Percentiles rank a stretch among this genome's conserved stretches.
Conservation (phyloP, 352 stramenopile genomes). For the Globisporangium barbulae region DNA sequence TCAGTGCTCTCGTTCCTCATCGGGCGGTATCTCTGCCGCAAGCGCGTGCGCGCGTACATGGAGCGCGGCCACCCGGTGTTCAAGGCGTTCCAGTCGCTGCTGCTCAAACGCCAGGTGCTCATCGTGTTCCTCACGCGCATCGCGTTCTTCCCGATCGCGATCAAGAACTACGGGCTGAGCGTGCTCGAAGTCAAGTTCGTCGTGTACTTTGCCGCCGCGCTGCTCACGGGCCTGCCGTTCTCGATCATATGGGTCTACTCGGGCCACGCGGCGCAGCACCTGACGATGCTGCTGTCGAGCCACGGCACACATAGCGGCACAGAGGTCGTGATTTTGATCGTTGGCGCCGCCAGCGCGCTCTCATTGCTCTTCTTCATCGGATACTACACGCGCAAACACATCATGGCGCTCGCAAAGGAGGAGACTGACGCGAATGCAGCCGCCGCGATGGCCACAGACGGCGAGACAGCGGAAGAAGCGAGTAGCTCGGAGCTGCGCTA, state of each 20-base stretch:
- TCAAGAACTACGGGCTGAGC: conserved; percentile 87
- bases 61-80: conserved; percentile 65
- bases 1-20: conserved; percentile 70
- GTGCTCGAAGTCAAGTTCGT: conserved; percentile 67
- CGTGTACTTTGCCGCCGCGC: conserved; percentile 59
- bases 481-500: background rate
- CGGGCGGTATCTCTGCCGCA: conserved; percentile 60
- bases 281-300: conserved; percentile 48
- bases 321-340: conserved; percentile 49
- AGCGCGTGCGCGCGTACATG: conserved; percentile 66
- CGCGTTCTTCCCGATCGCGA: conserved; percentile 79
- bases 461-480: background rate
- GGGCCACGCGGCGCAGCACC: conserved; percentile 60
- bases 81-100: conserved; percentile 58
- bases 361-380: conserved; percentile 60
- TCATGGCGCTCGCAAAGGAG: conserved; percentile 52
- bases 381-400: conserved; percentile 67
- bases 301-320: conserved; percentile 38
- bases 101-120: conserved; percentile 59
- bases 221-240: conserved; percentile 69
- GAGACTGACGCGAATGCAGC: conserved; percentile 22
- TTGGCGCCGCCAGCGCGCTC: conserved; percentile 51
- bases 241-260: conserved; percentile 79
- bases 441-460: background rate
- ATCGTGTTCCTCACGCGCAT: conserved; percentile 79